phyloP scores from a whole-genome alignment of 139 green algal genomes.

The Asterochloris erici region DNA sequence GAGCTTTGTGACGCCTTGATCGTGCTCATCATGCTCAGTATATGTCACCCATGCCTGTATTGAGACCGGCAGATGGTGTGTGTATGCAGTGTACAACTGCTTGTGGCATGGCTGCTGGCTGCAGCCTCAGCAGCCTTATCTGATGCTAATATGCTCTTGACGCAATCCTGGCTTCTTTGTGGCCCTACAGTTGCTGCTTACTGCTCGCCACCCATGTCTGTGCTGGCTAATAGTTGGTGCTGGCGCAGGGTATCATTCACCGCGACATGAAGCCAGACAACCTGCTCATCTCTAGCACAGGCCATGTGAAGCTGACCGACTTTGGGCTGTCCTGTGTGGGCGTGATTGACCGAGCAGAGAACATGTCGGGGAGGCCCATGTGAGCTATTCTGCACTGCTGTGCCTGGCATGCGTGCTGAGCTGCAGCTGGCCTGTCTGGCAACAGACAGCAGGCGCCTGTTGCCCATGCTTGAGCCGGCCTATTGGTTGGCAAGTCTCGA shows the following conservation, averaged over 20 bases:
- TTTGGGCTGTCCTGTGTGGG: constrained; percentile 89
- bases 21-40: too few relatives aligned
- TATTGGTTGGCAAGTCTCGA: background rate
- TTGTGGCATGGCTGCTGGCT: too few relatives aligned
- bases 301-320: constrained; percentile 95
- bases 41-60: too few relatives aligned
- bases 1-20: too few relatives aligned
- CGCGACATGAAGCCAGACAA: constrained; percentile 98
- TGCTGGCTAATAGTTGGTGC: background rate
- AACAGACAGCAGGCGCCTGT: background rate
- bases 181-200: too few relatives aligned
- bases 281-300: constrained; percentile 82
- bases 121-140: too few relatives aligned
- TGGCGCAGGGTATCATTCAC: constrained; percentile 81
- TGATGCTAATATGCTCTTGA: too few relatives aligned
- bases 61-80: too few relatives aligned
- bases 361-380: constrained; percentile 32
- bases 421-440: too few relatives aligned
- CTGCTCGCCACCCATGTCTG: background rate
- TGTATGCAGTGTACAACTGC: too few relatives aligned
- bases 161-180: too few relatives aligned
- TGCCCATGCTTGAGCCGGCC: background rate
- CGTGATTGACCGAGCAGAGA: constrained; percentile 72
- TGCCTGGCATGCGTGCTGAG: too few relatives aligned
- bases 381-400: background rate